phyloP scores from a whole-genome alignment of 352 stramenopile genomes.

The Blastocystis sp. region DNA sequence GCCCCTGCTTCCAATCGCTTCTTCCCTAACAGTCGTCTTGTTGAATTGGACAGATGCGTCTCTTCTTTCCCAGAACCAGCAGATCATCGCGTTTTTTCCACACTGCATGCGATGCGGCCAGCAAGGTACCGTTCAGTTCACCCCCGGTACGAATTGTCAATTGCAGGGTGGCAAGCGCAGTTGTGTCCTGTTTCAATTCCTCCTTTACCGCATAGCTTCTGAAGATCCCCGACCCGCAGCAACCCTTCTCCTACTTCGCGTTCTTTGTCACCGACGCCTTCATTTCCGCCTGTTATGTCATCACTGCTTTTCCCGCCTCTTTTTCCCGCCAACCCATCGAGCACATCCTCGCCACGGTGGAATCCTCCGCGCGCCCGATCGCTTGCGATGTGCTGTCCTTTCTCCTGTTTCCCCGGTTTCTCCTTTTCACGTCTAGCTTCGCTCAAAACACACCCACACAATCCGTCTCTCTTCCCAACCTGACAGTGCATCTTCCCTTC shows the following conservation, averaged over 20 bases:
- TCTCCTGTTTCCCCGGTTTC: neutral
- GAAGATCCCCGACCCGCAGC: neutral
- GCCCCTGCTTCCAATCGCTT: neutral
- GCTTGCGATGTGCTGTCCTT: slow-evolving; percentile 7
- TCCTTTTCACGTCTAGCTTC: neutral
- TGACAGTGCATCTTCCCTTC: neutral
- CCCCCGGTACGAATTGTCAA: neutral
- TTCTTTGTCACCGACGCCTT: neutral
- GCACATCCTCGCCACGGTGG: neutral
- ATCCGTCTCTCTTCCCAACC: neutral
- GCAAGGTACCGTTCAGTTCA: neutral
- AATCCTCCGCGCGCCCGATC: neutral
- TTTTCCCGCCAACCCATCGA: neutral
- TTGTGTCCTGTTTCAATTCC: neutral
- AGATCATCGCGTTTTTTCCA: neutral
- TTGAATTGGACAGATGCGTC: neutral
- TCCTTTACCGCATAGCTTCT: neutral
- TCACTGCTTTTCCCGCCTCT: neutral
- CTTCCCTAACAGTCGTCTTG: neutral
- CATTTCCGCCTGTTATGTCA: neutral
- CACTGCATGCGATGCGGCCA: neutral
- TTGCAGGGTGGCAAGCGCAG: neutral
- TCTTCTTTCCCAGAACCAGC: neutral
- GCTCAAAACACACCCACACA: neutral
- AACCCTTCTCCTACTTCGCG: neutral